These are phyloP conservation scores for Gyrodon lividus DNA, from an alignment of 768 basidiomycete genomes.

Conservation along the genomic window DNA sequence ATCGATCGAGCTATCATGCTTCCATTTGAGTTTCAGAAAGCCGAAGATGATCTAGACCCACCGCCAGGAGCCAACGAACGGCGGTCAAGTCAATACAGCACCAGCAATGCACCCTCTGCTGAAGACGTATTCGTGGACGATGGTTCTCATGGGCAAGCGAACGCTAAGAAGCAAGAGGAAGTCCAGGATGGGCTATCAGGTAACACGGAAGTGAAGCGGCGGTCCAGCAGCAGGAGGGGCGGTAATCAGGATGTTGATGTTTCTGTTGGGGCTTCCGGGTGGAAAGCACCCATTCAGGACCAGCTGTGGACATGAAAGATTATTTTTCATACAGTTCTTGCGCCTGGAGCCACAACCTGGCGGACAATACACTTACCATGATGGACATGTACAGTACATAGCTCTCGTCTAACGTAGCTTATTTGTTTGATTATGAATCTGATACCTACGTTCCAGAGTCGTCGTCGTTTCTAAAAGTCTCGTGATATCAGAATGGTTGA, in stretches of 20 bases:
- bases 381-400: too few relatives aligned
- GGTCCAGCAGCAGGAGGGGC: not conserved
- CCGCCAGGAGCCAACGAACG: constrained; percentile 10
- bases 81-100: constrained; percentile 3
- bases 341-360: too few relatives aligned
- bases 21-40: constrained; percentile 57
- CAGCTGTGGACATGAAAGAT: not conserved
- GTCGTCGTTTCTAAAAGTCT: too few relatives aligned
- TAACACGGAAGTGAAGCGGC: not conserved
- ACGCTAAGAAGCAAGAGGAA: not conserved
- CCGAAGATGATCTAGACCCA: constrained; percentile 13
- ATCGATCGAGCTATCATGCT: constrained; percentile 87
- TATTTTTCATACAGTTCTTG: too few relatives aligned
- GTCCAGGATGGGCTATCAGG: not conserved
- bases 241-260: not conserved
- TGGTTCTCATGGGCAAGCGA: not conserved
- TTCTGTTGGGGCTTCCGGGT: not conserved
- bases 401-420: too few relatives aligned
- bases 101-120: not conserved
- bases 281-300: not conserved
- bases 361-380: too few relatives aligned
- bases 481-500: too few relatives aligned
- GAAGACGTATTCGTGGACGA: not conserved
- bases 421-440: too few relatives aligned
- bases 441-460: too few relatives aligned